Evolutionary conservation across 2,329 filamentous ascomycete genomes (phyloP).

Genomic region (Ceratocystis colombiana): DNA sequence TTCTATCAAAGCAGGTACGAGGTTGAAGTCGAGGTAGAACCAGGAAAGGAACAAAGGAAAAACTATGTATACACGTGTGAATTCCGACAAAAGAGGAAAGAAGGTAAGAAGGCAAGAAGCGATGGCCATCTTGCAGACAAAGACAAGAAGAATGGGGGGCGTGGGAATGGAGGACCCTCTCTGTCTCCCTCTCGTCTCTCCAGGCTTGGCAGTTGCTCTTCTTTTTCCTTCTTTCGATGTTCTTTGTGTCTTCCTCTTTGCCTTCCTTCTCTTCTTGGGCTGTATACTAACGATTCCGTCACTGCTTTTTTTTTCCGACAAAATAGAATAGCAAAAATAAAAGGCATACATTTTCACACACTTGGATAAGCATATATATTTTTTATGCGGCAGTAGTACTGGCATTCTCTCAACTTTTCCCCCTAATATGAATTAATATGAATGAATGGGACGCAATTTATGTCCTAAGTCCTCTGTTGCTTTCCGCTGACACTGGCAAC

Average conservation of each 20-base stretch:
- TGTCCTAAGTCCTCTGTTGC: background rate
- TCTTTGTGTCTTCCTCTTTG: slow-evolving; percentile 9
- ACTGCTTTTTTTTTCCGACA: background rate
- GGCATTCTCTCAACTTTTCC: no score
- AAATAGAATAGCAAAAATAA: no score
- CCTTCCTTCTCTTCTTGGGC: background rate
- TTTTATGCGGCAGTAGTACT: no score
- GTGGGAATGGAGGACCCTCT: background rate
- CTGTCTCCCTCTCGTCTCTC: background rate
- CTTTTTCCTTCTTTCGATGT: slow-evolving; percentile 8
- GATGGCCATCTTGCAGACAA: background rate
- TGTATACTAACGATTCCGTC: background rate
- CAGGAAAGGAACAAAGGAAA: background rate
- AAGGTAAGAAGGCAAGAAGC: background rate
- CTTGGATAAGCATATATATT: no score
- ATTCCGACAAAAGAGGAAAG: background rate
- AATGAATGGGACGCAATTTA: no score
- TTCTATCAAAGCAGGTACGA: slow-evolving; percentile 10
- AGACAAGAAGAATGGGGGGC: background rate
- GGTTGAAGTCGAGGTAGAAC: background rate
- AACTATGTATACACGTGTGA: slow-evolving; percentile 9
- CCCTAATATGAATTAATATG: no score
- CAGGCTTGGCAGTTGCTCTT: slow-evolving; percentile 2
- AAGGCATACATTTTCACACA: no score
- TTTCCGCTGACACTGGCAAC: background rate